Evolutionary conservation across 805 yeast genomes (phyloP).

Genomic region (Sugiyamaella americana): DNA sequence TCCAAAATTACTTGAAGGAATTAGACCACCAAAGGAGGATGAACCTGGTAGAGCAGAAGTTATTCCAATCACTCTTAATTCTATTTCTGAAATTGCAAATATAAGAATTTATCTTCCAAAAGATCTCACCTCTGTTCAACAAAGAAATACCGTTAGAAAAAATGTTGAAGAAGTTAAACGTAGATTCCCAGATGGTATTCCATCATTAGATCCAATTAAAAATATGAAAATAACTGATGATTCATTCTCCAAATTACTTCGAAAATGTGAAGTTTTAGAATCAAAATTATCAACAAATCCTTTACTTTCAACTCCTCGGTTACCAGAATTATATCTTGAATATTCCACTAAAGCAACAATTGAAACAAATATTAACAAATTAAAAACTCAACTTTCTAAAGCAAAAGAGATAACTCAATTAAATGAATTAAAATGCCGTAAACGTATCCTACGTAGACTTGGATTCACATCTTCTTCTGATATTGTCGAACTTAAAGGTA

Average conservation of each 20-base stretch:
- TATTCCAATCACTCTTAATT: slow-evolving; percentile 77
- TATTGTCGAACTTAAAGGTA: slow-evolving; percentile 90
- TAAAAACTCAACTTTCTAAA: slow-evolving; percentile 63
- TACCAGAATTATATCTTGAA: slow-evolving; percentile 55
- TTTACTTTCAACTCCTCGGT: slow-evolving; percentile 42
- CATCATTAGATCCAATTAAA: slow-evolving; percentile 83
- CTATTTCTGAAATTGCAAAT: slow-evolving; percentile 70
- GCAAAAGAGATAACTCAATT: slow-evolving; percentile 90
- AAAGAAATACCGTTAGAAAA: slow-evolving; percentile 54
- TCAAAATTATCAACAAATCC: slow-evolving; percentile 67
- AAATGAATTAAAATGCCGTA: slow-evolving; percentile 89
- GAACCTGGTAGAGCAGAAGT: slow-evolving; percentile 70
- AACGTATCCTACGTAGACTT: slow-evolving; percentile 83
- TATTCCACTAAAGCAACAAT: slow-evolving; percentile 62
- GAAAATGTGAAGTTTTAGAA: slow-evolving; percentile 79
- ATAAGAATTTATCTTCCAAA: slow-evolving; percentile 75
- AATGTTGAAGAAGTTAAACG: slow-evolving; percentile 74
- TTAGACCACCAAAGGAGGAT: slow-evolving; percentile 70
- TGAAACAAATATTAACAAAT: slow-evolving; percentile 49
- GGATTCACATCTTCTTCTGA: slow-evolving; percentile 87
- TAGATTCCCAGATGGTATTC: slow-evolving; percentile 85
- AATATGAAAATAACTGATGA: slow-evolving; percentile 87
- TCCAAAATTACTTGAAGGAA: slow-evolving; percentile 80
- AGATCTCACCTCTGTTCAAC: slow-evolving; percentile 44
- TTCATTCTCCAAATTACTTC: slow-evolving; percentile 62